Base-by-base conservation (phyloP, 1,284 basidiomycete genomes). In the Phenoliferia sp. region DNA sequence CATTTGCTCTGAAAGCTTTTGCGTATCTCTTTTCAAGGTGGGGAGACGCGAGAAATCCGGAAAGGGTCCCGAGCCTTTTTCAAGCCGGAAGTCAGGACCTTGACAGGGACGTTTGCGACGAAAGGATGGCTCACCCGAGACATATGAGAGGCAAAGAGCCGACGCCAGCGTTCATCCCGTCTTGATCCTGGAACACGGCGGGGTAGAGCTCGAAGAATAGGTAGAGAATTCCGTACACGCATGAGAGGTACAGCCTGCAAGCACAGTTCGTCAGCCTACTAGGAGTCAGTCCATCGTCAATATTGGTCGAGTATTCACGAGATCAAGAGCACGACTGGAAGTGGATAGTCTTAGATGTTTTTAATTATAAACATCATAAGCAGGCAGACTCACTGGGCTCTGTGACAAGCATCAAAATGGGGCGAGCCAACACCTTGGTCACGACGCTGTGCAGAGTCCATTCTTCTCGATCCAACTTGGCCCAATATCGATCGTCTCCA, bases 381-480 rank as follows among this genome's bases (percentile, higher is more conserved):
- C n/a, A n/a, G 61, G 74, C 69, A 56, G 75, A 65, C 0, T 79
- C 74, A 70, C 80, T 80, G 1, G 78, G 76, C 66, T 80, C 79
- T 17, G 70, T 67, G 32, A 68, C 65, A 12, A 80, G 74, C 70
- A 80, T 76, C 44, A 75, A 69, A 60, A 79, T 72, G 2, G 79
- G 79, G 61, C 63, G 63, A 26, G 61, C 69, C 1, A 70, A 31
- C 1, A 57, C 55, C 31, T 57, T 57, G 29, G 31, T 33, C 12
- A 57, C 31, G 31, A 57, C 34, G 17, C 31, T 7, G 28, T n/a
- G 28, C 26, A 59, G 35, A 15, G 5, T 39, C 60, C 59, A 67
- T 34, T 52, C 64, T 31, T 61, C 72, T 17, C 58, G 31, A 55
- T 65, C 72, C 29, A 59, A 59, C 12, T 33, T 52, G 58, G 57